Evolutionary conservation across 192 early-diverging fungal genomes (phyloP).

Genomic region (Rhizophagus sp.): DNA sequence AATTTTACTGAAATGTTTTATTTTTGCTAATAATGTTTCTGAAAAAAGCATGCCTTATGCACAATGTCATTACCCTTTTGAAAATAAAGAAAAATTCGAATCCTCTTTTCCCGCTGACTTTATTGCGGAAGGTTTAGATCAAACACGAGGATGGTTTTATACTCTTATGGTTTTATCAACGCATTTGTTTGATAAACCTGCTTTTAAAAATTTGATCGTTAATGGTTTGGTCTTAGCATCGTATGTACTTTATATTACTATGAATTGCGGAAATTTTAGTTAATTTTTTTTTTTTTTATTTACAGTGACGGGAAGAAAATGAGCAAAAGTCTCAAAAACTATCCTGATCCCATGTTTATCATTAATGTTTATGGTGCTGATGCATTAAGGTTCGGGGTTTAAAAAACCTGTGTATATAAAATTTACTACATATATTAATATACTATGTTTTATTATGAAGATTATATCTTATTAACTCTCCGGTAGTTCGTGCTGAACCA

Average conservation of each 20-base stretch:
- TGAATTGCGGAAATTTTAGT: not conserved
- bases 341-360: constrained; percentile 86
- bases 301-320: constrained; percentile 97
- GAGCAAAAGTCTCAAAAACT: constrained; percentile 98
- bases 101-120: constrained; percentile 96
- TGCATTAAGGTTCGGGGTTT: constrained; percentile 57
- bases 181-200: constrained; percentile 91
- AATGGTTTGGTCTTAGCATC: constrained; percentile 93
- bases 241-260: constrained; percentile 34
- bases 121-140: constrained; percentile 99
- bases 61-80: constrained; percentile 99
- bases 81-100: constrained; percentile 89
- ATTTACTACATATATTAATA: not conserved
- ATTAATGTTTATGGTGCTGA: constrained; percentile 93
- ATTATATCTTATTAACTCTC: constrained; percentile 96
- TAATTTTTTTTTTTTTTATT: not conserved
- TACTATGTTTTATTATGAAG: constrained; percentile 34
- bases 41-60: constrained; percentile 96
- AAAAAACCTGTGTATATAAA: not conserved
- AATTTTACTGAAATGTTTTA: not conserved
- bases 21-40: not conserved
- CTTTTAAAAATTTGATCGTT: constrained; percentile 97
- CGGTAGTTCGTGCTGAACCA: constrained; percentile 94
- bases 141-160: constrained; percentile 99
- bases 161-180: constrained; percentile 96